A percentile compares a stretch with the other conserved stretches of the same genome.
These are phyloP conservation scores for Cryptococcus maquisensis DNA, from an alignment of 1,284 basidiomycete genomes.

Conservation along the genomic window DNA sequence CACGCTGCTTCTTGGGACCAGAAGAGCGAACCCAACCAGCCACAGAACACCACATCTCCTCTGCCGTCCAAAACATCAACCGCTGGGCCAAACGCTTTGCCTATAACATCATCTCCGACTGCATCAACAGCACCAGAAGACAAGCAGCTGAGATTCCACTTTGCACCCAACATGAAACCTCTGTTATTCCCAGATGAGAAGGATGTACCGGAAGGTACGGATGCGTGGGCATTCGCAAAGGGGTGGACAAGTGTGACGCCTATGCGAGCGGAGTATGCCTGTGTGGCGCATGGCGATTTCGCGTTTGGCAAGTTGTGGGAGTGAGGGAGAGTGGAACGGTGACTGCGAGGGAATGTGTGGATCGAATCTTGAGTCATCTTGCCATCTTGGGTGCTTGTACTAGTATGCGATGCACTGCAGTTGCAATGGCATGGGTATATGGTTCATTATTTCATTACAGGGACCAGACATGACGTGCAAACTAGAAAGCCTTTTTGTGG, in stretches of 20 bases:
- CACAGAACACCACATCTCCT: conserved; percentile 6
- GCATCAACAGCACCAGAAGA: not conserved
- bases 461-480: not conserved
- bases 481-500: conserved; percentile 55
- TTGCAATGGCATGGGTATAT: not conserved
- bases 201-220: conserved; percentile 66
- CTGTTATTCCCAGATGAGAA: conserved; percentile 62
- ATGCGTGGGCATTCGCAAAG: conserved; percentile 56
- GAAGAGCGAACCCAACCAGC: conserved; percentile 4
- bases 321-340: conserved; percentile 3
- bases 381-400: not conserved
- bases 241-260: conserved; percentile 41
- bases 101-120: conserved; percentile 8
- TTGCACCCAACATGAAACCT: conserved; percentile 68
- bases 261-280: conserved; percentile 33
- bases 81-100: conserved; percentile 32
- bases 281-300: conserved; percentile 15
- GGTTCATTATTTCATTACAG: not conserved
- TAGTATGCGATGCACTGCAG: not conserved
- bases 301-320: conserved; percentile 19
- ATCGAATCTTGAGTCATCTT: not conserved
- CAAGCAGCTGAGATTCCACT: conserved; percentile 64
- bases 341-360: conserved; percentile 10
- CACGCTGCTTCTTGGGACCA: conserved; percentile 4
- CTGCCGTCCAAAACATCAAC: conserved; percentile 12